Evolutionary conservation across 306 rosid genomes (phyloP).

Genomic region (Quercus glauca): DNA sequence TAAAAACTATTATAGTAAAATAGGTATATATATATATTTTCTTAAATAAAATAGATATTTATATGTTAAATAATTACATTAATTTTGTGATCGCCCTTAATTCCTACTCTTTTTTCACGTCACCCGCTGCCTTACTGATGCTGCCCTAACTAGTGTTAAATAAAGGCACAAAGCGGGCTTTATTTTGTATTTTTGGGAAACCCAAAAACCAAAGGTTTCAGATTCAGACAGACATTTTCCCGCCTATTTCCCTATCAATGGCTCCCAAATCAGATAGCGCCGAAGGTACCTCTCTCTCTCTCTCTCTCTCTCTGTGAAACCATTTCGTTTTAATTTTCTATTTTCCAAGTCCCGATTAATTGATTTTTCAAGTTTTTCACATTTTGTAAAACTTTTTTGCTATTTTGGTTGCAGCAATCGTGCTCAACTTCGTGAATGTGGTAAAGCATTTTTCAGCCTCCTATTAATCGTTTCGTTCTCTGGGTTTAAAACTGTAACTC

Average conservation of each 20-base stretch:
- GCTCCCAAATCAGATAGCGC: conserved; percentile 80
- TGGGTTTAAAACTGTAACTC: background rate
- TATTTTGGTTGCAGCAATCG: conserved; percentile 56
- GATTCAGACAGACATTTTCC: conserved; percentile 32
- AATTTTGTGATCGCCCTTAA: too few species aligned
- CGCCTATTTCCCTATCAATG: conserved; percentile 68
- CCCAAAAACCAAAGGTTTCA: background rate
- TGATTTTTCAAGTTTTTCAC: conserved; percentile 6
- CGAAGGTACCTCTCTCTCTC: conserved; percentile 43
- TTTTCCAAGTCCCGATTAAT: background rate
- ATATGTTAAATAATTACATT: too few species aligned
- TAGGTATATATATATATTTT: too few species aligned
- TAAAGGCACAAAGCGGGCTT: background rate
- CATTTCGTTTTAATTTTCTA: too few species aligned
- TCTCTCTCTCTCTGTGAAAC: background rate
- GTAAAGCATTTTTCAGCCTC: conserved; percentile 25
- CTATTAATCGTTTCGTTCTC: background rate
- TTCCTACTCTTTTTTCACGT: too few species aligned
- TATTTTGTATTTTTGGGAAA: background rate
- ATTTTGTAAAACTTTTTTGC: background rate
- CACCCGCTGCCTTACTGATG: too few species aligned
- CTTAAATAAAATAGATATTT: too few species aligned
- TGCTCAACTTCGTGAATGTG: conserved; percentile 82
- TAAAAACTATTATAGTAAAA: too few species aligned
- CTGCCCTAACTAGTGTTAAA: too few species aligned